Base-by-base conservation (phyloP, 371 early-diverging fungal species). In the Mucor velutinosus region DNA sequence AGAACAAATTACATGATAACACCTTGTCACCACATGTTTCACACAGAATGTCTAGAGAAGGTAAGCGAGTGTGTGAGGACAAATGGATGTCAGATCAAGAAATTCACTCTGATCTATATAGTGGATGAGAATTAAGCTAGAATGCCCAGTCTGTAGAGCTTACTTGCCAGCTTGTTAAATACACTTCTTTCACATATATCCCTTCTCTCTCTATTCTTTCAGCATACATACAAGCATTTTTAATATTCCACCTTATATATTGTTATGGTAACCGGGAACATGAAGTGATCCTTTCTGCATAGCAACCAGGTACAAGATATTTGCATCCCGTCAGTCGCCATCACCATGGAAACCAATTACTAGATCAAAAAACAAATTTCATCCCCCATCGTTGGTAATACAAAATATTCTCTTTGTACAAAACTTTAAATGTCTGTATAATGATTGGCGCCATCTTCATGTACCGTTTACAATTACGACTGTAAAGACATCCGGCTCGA, bases 91-190 rank as follows among this genome's bases (percentile, higher is more conserved):
- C 30, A 53, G 53, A 53, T 53, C 53, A 53, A 12, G 6, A 53
- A 27, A 53, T 27, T 53, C 21, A 47, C 23, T 25, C 4, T 15
- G 0, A 51, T 21, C 30, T 7, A 67, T 64, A 43, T 66, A 84
- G 79, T 94, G 94, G 94, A 94, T 94, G 93, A 86, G 89, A 58
- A 89, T 93, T 55, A 93, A 93, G 73, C 80, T 93, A 19, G 93
- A 93, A 69, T 91, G 93, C 66, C 92, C 92, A 17, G 85, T 90
- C 12, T 90, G 93, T 65, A 75, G 92, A 57, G 76, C 88, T 0
- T 83, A 84, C 66, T 80, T 90, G 60, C 92, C 91, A 47, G 83
- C 88, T 49, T 80, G 73, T 60, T 84, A 71, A 76, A 23, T 25
- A 19, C 17, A 30, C 45, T 32, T 41, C 17, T 43, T 60, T 12